Evolutionary conservation across 2,329 filamentous ascomycete genomes (phyloP), one percentile per base, ranked within the genome.

Genomic region (Colletotrichum sp.): DNA sequence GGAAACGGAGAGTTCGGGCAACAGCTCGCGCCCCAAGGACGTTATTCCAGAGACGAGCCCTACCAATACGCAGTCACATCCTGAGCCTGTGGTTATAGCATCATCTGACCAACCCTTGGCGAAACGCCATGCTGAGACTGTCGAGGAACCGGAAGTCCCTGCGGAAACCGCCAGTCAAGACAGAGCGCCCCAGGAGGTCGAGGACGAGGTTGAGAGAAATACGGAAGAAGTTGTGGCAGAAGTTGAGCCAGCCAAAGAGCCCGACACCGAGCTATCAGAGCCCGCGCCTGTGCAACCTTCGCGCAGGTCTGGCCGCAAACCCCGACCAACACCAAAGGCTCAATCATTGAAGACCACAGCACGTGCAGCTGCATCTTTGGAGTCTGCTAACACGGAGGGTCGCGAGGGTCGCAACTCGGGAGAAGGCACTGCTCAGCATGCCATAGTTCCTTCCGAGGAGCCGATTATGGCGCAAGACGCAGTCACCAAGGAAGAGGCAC

Each of bases 21-120:
- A 74, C 16, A 75, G 71, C 49, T 75, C 75, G 15, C 75, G 71
- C 16, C 75, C 21, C 2, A 78, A 73, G 44, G 81, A 81, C 16
- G 76, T 79, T 6, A 80, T 83, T 24, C 83, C 81, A 0, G 82
- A 82, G 63, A 83, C 83, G 3, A 84, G 83, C 34, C 83, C 81
- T 9, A 65, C 75, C 9, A 77, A 76, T 13, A 77, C 77, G 7
- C 78, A 78, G n/a, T 55, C 60, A 5, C 71, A 65, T 28, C 66
- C 69, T 15, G 28, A 28, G 7, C 21, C 32, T 60, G 34, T 13
- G 9, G n/a, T 28, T 4, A 57, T 44, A 30, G 32, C 64, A 5
- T 59, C 64, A 4, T 72, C 63, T 5, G 49, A 62, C 21, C 69
- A 62, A 26, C 57, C 68, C 7, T n/a, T 60, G 9, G 28, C 21